These are phyloP conservation scores for Inga laurina DNA, from an alignment of 306 rosid genomes.

Conservation along the genomic window DNA sequence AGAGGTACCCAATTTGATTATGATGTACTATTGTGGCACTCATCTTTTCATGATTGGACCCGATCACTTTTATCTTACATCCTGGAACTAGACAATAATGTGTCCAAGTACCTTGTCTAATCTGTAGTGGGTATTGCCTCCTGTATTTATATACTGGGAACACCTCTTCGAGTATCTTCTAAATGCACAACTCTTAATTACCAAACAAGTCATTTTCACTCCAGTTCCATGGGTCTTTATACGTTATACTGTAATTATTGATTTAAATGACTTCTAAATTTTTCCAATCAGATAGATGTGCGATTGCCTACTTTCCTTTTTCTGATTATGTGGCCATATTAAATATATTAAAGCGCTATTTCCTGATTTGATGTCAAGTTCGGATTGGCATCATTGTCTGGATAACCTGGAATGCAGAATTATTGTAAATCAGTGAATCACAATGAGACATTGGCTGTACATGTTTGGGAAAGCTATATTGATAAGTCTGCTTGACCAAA, in stretches of 20 bases:
- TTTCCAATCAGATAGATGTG: constrained; percentile 11
- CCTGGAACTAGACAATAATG: background rate
- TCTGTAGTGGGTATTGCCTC: background rate
- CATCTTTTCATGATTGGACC: constrained; percentile 26
- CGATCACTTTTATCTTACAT: background rate
- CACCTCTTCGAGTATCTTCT: background rate
- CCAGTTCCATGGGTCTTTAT: background rate
- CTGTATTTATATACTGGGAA: background rate
- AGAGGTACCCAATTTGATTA: constrained; percentile 62
- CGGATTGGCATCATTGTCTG: constrained; percentile 1
- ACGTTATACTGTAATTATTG: background rate
- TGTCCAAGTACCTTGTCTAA: background rate
- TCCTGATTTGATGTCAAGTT: constrained; percentile 9
- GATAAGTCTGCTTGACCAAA: background rate
- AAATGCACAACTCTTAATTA: background rate
- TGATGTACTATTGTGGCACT: constrained; percentile 14
- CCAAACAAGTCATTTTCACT: background rate
- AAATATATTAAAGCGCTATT: background rate
- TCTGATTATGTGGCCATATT: background rate
- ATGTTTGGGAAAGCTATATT: constrained; percentile 2
- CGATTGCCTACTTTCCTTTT: background rate
- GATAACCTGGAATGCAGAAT: constrained; percentile 17
- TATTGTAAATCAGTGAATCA: constrained; percentile 16
- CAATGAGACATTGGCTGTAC: constrained; percentile 1
- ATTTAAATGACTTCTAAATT: background rate